Percentiles rank a stretch among this genome's conserved stretches.
These are phyloP conservation scores for Nicotiana noctiflora DNA, from an alignment of 257 asterid genomes.

Conservation along the genomic window DNA sequence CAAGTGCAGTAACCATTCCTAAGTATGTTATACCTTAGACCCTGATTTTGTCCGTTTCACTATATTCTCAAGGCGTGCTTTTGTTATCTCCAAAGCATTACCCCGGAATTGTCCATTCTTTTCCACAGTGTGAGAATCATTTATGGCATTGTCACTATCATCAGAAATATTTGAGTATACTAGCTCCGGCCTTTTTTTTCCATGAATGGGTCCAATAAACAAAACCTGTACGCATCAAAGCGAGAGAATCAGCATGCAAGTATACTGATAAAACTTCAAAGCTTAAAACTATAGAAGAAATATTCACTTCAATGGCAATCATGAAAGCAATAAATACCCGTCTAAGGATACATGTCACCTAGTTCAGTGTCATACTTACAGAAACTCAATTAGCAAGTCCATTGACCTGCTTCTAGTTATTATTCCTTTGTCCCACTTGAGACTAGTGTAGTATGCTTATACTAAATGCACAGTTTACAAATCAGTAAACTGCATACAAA, in stretches of 20 bases:
- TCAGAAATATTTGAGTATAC: slow-evolving; percentile 32
- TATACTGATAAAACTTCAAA: neutral
- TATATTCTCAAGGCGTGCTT: slow-evolving; percentile 51
- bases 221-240: slow-evolving; percentile 47
- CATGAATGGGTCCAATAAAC: slow-evolving; percentile 72
- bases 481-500: neutral
- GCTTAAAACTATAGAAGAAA: neutral
- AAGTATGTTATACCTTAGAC: slow-evolving; percentile 56
- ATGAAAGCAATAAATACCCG: neutral
- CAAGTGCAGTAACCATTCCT: slow-evolving; percentile 7
- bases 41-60: slow-evolving; percentile 72
- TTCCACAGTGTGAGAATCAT: slow-evolving; percentile 34
- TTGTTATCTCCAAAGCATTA: slow-evolving; percentile 40
- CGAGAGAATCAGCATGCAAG: neutral
- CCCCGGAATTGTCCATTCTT: slow-evolving; percentile 26
- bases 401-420: neutral
- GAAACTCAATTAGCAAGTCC: neutral
- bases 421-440: neutral
- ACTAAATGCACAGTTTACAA: neutral
- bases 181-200: slow-evolving; percentile 55
- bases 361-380: neutral
- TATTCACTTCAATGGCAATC: neutral
- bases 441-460: neutral
- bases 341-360: neutral
- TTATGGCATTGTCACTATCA: slow-evolving; percentile 27